These are phyloP conservation scores for Aspergillus sclerotiicarbonarius DNA, from an alignment of 495 filamentous ascomycete genomes.

Conservation along the genomic window DNA sequence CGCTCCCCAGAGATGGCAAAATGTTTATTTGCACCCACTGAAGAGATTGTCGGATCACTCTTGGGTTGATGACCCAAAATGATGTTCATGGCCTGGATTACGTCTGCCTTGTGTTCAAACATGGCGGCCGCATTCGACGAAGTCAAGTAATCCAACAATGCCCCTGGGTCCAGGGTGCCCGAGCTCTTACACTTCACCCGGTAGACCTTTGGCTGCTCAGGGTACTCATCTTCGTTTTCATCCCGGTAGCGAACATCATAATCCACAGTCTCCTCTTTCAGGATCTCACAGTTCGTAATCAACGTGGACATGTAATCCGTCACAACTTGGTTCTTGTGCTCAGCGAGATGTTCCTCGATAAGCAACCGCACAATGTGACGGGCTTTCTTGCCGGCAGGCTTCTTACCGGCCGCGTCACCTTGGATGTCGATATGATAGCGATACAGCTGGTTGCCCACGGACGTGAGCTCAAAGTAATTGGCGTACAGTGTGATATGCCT, in stretches of 20 bases:
- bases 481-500: slow-evolving; percentile 53
- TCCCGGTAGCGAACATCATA: slow-evolving; percentile 42
- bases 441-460: slow-evolving; percentile 33
- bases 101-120: slow-evolving; percentile 37
- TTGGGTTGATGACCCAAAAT: slow-evolving; percentile 43
- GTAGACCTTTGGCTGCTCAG: slow-evolving; percentile 40
- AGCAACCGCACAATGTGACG: slow-evolving; percentile 52
- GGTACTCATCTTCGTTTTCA: slow-evolving; percentile 42
- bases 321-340: slow-evolving; percentile 38
- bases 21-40: slow-evolving; percentile 41
- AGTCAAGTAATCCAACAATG: slow-evolving; percentile 53
- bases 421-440: slow-evolving; percentile 36
- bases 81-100: slow-evolving; percentile 56
- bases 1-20: slow-evolving; percentile 26
- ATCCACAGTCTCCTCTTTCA: slow-evolving; percentile 12
- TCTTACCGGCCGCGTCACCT: slow-evolving; percentile 23
- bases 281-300: slow-evolving; percentile 40
- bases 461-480: slow-evolving; percentile 60
- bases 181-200: slow-evolving; percentile 43
- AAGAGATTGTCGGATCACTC: slow-evolving; percentile 29
- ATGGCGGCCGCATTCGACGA: slow-evolving; percentile 43
- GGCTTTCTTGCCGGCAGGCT: slow-evolving; percentile 52
- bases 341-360: slow-evolving; percentile 38
- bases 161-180: slow-evolving; percentile 44
- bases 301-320: slow-evolving; percentile 59